Conservation (phyloP, 208 protist genomes). For the Kentomonas sorsogonicus region DNA sequence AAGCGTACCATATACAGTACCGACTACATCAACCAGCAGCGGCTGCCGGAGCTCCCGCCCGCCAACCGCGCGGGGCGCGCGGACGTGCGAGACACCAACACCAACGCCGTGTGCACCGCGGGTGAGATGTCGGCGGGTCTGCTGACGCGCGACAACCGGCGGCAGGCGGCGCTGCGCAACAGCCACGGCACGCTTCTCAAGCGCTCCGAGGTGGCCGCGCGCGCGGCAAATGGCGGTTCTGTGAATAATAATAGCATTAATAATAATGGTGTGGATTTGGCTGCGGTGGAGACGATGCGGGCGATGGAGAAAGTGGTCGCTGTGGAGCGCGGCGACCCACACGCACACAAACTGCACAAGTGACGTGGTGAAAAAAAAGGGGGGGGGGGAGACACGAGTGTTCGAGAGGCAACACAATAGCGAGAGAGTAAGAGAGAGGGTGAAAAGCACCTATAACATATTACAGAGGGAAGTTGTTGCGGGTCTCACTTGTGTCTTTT, state of each 20-base stretch:
- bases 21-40: constrained; percentile 57
- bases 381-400: neutral
- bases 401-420: neutral
- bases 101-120: constrained; percentile 19
- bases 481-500: neutral
- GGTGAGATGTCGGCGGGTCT: constrained; percentile 55
- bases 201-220: neutral
- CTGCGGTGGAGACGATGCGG: constrained; percentile 31
- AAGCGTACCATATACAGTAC: constrained; percentile 64
- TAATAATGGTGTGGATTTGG: no score
- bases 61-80: constrained; percentile 18
- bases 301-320: constrained; percentile 34
- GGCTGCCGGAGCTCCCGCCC: constrained; percentile 69
- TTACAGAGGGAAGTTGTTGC: no score
- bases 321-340: constrained; percentile 72
- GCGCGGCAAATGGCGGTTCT: neutral
- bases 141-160: constrained; percentile 29
- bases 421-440: no score
- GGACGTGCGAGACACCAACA: constrained; percentile 30
- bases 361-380: constrained; percentile 1
- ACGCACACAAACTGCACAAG: constrained; percentile 59
- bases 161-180: constrained; percentile 43
- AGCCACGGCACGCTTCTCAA: constrained; percentile 60
- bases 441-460: no score
- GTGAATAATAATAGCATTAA: neutral